Evolutionary conservation across 2,329 filamentous ascomycete species (phyloP), one percentile per base, ranked within the genome.

Genomic region (Emydomyces testavorans): DNA sequence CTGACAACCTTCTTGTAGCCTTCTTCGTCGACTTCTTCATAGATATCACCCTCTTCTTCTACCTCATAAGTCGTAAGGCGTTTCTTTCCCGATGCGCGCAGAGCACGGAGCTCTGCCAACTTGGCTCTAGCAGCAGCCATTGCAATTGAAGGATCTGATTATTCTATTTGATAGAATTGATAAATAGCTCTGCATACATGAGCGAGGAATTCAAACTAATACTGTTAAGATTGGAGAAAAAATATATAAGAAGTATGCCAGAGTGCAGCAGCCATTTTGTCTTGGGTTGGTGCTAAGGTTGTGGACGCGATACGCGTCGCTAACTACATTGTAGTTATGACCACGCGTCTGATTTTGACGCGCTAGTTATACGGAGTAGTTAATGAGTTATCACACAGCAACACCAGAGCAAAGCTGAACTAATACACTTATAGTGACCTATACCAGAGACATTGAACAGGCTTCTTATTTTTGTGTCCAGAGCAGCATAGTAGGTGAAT

Each of bases 1-100:
- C 92, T 79, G 11, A 98, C 88, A 56, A 96, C 83, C 65, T 93
- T 93, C 72, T 95, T 95, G 74, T 98, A 98, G 44, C 85, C 85
- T 60, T 92, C 90, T 60, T 98, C 92, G 61, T 96, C 89, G 40
- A 98, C 88, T 60, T 94, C 89, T 54, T 96, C 92, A 70, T 96
- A 98, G 37, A 98, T 73, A 57, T 85, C 80, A 55, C 82, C 78
- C 58, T 85, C 83, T 53, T 96, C 82, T 58, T 87, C 78, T 52
- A 95, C 79, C 66, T 94, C 74, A 70, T 96, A 98, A 51, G 77
- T 80, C 58, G 88, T 83, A 54, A 94, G 81, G 56, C 83, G 82
- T 68, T 92, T 95, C 74, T 94, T 94, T 68, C 92, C 92, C 46
- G 88, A 79, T 59, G 85, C 80, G 61, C 88, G 83, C 56, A 94